These are phyloP conservation scores for Schizonepeta tenuifolia DNA, from an alignment of 257 asterid genomes.

Conservation along the genomic window DNA sequence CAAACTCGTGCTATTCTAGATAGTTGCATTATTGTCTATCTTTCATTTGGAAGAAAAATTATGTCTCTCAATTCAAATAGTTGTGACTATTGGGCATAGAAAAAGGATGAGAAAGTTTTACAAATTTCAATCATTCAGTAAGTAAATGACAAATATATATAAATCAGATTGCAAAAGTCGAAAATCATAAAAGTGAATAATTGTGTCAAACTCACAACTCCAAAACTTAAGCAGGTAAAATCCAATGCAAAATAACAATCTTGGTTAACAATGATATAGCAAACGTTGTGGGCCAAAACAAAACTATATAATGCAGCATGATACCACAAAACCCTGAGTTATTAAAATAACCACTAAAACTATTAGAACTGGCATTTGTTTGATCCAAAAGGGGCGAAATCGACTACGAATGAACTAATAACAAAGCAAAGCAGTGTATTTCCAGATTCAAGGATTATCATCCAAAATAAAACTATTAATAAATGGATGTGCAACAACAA, in stretches of 20 bases:
- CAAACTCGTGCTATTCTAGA: too few species aligned
- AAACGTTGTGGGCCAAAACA: background rate
- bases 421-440: background rate
- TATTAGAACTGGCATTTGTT: too few species aligned
- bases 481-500: too few species aligned
- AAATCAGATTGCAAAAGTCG: background rate
- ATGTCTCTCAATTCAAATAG: background rate
- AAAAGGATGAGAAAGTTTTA: too few species aligned
- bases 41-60: background rate
- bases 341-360: too few species aligned
- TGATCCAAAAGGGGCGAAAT: too few species aligned
- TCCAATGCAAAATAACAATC: slow-evolving; percentile 9
- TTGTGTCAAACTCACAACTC: background rate
- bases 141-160: background rate
- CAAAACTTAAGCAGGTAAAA: background rate
- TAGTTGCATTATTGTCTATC: background rate
- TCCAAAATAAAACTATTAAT: too few species aligned
- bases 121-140: background rate
- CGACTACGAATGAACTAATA: background rate
- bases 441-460: slow-evolving; percentile 1
- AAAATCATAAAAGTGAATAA: background rate
- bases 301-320: too few species aligned
- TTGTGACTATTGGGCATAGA: too few species aligned
- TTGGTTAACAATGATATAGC: background rate
- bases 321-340: too few species aligned